phyloP scores from a whole-genome alignment of 2,329 filamentous ascomycete genomes.

The Venturia asperata region DNA sequence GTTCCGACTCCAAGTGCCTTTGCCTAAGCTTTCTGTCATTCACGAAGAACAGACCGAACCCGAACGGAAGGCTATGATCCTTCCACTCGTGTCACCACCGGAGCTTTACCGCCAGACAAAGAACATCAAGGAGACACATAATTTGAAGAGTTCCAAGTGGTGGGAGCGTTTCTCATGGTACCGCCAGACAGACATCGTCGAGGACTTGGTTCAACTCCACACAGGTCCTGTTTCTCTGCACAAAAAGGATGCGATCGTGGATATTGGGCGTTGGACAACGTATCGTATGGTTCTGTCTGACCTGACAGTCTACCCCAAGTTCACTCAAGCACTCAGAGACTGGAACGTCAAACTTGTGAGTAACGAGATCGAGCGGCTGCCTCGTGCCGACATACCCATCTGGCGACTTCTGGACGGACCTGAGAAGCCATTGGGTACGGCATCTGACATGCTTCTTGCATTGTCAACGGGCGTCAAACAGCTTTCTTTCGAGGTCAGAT shows the following conservation, averaged over 20 bases:
- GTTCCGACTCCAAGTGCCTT: constrained; percentile 11
- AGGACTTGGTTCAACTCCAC: not conserved
- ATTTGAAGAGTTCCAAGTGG: constrained; percentile 1
- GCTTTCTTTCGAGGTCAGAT: constrained; percentile 50
- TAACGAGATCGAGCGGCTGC: not conserved
- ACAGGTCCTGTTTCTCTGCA: constrained; percentile 4
- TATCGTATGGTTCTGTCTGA: constrained; percentile 18
- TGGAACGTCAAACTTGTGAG: constrained; percentile 17
- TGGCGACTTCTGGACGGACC: constrained; percentile 16
- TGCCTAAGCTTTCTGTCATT: constrained; percentile 7
- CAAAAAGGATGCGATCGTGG: constrained; percentile 18
- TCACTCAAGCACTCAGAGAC: constrained; percentile 15
- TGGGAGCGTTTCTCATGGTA: constrained; percentile 16
- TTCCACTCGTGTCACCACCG: constrained; percentile 16
- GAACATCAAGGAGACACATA: constrained; percentile 18
- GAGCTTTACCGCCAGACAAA: constrained; percentile 19
- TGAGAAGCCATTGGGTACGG: not conserved
- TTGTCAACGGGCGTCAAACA: not conserved
- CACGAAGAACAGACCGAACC: not conserved
- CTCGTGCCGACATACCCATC: constrained; percentile 4
- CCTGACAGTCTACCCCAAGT: not conserved
- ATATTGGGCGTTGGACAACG: constrained; percentile 21
- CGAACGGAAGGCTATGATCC: constrained; percentile 11
- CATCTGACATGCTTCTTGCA: not conserved
- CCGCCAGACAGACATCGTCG: constrained; percentile 20